phyloP scores from a whole-genome alignment of 2,329 filamentous ascomycete genomes.

The Pseudocercospora ulei region DNA sequence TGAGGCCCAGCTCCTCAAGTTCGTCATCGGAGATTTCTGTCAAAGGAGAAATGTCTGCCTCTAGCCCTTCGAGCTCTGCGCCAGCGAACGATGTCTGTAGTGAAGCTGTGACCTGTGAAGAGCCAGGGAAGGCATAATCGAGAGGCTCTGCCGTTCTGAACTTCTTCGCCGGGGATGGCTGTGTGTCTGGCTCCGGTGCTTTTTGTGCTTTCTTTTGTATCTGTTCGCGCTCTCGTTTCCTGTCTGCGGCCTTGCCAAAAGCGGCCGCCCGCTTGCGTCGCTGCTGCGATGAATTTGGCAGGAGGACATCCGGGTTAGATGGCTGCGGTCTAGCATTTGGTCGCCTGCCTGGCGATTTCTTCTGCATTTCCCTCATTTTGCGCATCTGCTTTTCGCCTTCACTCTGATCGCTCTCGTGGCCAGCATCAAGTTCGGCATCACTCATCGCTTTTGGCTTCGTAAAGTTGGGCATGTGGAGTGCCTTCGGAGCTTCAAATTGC shows the following conservation, averaged over 20 bases:
- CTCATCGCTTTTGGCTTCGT: neutral
- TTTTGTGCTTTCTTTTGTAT: neutral
- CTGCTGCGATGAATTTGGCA: slow-evolving; percentile 5
- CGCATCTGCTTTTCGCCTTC: too few relatives aligned
- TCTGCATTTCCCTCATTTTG: too few relatives aligned
- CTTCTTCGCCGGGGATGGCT: neutral
- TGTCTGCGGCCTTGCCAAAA: slow-evolving; percentile 1
- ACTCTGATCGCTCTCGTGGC: too few relatives aligned
- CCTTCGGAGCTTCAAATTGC: neutral
- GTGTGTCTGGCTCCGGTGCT: neutral
- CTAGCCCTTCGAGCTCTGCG: neutral
- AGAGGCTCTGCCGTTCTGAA: slow-evolving; percentile 9
- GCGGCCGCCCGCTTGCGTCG: neutral
- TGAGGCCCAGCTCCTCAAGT: slow-evolving; percentile 14
- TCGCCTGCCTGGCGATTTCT: too few relatives aligned
- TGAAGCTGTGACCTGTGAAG: slow-evolving; percentile 1
- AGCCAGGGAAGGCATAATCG: neutral
- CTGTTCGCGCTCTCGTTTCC: neutral
- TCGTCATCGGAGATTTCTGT: slow-evolving; percentile 13
- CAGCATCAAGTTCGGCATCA: neutral
- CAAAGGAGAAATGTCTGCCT: slow-evolving; percentile 4
- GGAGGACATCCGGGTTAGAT: too few relatives aligned
- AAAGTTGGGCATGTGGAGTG: too few relatives aligned
- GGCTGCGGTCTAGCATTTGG: too few relatives aligned
- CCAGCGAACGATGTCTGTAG: neutral